Evolutionary conservation across 345 rosid genomes (phyloP).

Genomic region (Eucalyptus polybractea): DNA sequence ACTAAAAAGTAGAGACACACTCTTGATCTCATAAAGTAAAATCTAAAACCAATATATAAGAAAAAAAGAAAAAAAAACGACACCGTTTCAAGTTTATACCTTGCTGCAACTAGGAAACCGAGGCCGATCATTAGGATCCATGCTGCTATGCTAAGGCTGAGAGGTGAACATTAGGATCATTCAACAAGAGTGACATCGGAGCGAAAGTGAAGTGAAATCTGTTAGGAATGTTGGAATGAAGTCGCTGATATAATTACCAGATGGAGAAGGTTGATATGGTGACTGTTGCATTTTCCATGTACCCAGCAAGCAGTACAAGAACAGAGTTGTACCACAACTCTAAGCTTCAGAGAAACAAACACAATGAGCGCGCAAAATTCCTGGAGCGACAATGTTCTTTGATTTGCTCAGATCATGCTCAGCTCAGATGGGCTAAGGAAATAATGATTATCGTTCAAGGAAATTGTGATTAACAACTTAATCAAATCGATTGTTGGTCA

Average conservation of each 20-base stretch:
- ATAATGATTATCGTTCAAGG: background rate
- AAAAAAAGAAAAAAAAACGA: background rate
- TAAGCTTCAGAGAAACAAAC: background rate
- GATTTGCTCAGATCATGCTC: background rate
- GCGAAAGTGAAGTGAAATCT: background rate
- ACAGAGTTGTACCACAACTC: conserved; percentile 15
- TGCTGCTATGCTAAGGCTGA: conserved; percentile 13
- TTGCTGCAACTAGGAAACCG: conserved; percentile 8
- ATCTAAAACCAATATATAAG: background rate
- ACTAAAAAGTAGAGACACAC: background rate
- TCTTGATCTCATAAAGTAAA: background rate
- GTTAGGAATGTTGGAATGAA: background rate
- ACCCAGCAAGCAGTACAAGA: conserved; percentile 11
- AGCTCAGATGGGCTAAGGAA: background rate
- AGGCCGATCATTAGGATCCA: conserved; percentile 12
- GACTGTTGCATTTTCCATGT: conserved; percentile 8
- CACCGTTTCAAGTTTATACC: background rate
- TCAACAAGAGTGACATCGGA: background rate
- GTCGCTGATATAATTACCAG: background rate
- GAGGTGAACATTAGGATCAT: background rate
- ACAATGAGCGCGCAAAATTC: background rate
- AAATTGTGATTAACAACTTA: background rate
- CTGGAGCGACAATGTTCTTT: background rate
- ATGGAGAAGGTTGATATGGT: conserved; percentile 8
- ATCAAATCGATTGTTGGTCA: background rate